Base-by-base conservation (phyloP, 306 rosid species). In the Rosa persica region DNA sequence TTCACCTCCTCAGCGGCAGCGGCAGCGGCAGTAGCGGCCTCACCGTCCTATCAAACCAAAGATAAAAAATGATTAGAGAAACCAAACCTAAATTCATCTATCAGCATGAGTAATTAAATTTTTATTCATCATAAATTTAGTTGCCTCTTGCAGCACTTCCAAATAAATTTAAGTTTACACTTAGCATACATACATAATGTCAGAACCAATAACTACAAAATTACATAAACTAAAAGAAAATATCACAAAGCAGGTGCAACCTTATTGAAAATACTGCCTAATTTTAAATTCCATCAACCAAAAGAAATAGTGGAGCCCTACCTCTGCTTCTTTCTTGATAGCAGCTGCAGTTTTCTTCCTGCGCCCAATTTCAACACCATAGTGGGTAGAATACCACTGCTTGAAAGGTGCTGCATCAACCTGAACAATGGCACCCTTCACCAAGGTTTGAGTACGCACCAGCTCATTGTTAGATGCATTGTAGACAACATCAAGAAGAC, bases 331-430 rank as follows among this genome's bases (percentile, higher is more conserved):
- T 78, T 89, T 89, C 87, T 89, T 89, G 62, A 85, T 69, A 60
- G 76, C 43, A 73, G 79, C 82, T 5, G 82, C 23, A 57, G 61
- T 47, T 83, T 89, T 89, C 85, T 89, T 89, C 89, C 87, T 89
- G 85, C 89, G 89, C 6, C 92, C 92, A 76, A 89, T 15, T 3
- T 89, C 92, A 72, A 89, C 87, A 10, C 90, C 92, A 57, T 89
- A 89, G 78, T 89, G 90, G 68, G 87, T 88, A 20, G 80, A 88
- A 79, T 89, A 86, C 92, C 92, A 89, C 82, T 87, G 92, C 80
- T 85, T 89, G 82, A 89, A 89, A 47, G 92, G 92, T 15, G 90
- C 92, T 1, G 89, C 92, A 85, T 89, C 92, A 81, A 89, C 92
- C 77, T 89, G 90, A 62, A 89, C 84, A 57, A 89, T 89, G 48